A percentile compares a stretch with the other conserved stretches of the same genome.
Evolutionary conservation across 305 asterid species (phyloP).

Genomic region (Fraxinus angustifolia): DNA sequence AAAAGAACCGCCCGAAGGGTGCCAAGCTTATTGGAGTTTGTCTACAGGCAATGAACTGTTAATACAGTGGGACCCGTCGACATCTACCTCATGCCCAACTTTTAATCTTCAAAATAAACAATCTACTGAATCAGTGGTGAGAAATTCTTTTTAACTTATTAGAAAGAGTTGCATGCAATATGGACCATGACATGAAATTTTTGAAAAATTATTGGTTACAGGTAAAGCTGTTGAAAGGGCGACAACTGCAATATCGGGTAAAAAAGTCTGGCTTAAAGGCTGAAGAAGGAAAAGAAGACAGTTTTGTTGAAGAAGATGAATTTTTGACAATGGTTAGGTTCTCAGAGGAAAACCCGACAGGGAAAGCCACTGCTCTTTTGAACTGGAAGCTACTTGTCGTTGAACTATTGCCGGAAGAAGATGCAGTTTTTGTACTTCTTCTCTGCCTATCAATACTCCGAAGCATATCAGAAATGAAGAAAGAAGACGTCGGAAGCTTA

Average conservation of each 20-base stretch:
- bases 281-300: constrained; percentile 12
- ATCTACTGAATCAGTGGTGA: constrained; percentile 48
- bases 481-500: constrained; percentile 60
- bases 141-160: not conserved
- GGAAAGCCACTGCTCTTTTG: constrained; percentile 80
- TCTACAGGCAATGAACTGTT: constrained; percentile 59
- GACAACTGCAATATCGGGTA: constrained; percentile 63
- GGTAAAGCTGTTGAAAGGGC: constrained; percentile 68
- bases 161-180: not conserved
- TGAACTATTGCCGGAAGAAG: constrained; percentile 80
- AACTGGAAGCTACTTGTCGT: constrained; percentile 73
- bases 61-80: constrained; percentile 43
- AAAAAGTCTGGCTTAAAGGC: constrained; percentile 26
- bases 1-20: constrained; percentile 63
- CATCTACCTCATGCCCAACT: constrained; percentile 36
- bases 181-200: not conserved
- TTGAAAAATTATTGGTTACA: constrained; percentile 14
- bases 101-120: constrained; percentile 39
- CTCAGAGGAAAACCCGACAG: constrained; percentile 62
- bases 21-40: constrained; percentile 75
- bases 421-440: constrained; percentile 66
- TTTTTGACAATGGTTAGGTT: constrained; percentile 60
- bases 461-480: constrained; percentile 59
- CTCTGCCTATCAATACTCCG: constrained; percentile 53
- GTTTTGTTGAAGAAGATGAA: constrained; percentile 44